Base-by-base conservation (phyloP, 1,284 basidiomycete genomes). In the Trametes sp. region DNA sequence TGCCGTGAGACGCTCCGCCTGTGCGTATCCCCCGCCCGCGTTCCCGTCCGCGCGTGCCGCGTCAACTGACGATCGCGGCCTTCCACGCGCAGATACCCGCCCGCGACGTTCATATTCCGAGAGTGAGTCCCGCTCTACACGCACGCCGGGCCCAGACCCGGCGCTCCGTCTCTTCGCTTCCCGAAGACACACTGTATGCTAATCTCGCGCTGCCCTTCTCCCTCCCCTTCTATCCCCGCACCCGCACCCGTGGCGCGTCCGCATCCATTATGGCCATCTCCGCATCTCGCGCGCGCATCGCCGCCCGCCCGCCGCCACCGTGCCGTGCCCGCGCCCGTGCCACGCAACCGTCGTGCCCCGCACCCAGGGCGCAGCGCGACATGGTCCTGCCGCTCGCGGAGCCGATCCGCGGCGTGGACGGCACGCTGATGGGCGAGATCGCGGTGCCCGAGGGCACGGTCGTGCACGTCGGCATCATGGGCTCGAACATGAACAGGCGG, bases 371-470 rank as follows among this genome's bases (percentile, higher is more conserved):
- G n/a, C 65, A 63, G 26, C 72, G 68, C 59, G 51, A 65, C 62
- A 64, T 70, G 64, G 49, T 70, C 63, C 57, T 75, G 69, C 64
- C 72, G 71, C 68, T 69, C 28, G 68, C 69, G 26, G 51, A 73
- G 65, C 70, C 70, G 5, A 62, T 71, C 46, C 62, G 54, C 23
- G 70, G 67, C 35, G 48, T 66, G 1, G 66, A 71, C 51, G 83
- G 82, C 1, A 56, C 77, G 48, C 64, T 70, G 0, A 75, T 82
- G 6, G 72, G 78, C 49, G 75, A 76, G 33, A 72, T 88, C 46
- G 63, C 76, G 1, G 72, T 82, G 23, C 68, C 72, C 36, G 82
- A 84, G 65, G 84, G 82, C 10, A 82, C 70, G 35, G 61, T 62
- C 36, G 62, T 75, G 8, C 64, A 73, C 23, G 64, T 75, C 50